Base-by-base conservation (phyloP, 345 rosid genomes). In the Streptanthus diversifolius region DNA sequence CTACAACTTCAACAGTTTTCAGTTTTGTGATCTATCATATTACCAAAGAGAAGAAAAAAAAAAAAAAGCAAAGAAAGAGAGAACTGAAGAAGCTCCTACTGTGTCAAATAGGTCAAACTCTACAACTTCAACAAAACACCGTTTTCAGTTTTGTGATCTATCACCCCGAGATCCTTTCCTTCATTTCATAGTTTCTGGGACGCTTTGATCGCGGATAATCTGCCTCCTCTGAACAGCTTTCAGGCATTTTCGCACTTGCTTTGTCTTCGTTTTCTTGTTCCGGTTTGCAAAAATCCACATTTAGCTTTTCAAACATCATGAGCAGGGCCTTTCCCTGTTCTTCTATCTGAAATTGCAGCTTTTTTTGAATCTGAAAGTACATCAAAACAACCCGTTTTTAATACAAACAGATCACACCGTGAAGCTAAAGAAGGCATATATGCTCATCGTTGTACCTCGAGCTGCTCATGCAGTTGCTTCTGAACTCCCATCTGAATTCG, bases 401-500 rank as follows among this genome's bases (percentile, higher is more conserved):
- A 29, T 37, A 37, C 57, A 25, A 35, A 54, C 19, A 39, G 10
- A 21, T 45, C 11, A n/a, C 49, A 63, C 33, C n/a, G n/a, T n/a
- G 24, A 63, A 59, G 57, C 70, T 68, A 55, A 49, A 45, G 5
- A 44, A 36, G 13, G 30, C 53, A 25, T 17, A 48, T 53, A 14
- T 62, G 51, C 39, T 71, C 57, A 45, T 60, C 22, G 7, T 18
- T 52, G 24, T 77, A 77, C 80, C 80, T 77, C 77, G 7, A 77
- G 90, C 75, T 90, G 96, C 48, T 86, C 98, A 58, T 88, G 97
- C 74, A 93, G 79, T 71, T 82, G 83, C 80, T 88, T 93, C 84
- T 93, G 98, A 66, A 86, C 85, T 80, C 87, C 98, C 95, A 93
- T 83, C 81, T 93, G 97, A 59, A 90, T 43, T n/a, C 92, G 87